These are phyloP conservation scores for Camillea tinctor DNA, from an alignment of 2,329 filamentous ascomycete species.

Conservation along the genomic window DNA sequence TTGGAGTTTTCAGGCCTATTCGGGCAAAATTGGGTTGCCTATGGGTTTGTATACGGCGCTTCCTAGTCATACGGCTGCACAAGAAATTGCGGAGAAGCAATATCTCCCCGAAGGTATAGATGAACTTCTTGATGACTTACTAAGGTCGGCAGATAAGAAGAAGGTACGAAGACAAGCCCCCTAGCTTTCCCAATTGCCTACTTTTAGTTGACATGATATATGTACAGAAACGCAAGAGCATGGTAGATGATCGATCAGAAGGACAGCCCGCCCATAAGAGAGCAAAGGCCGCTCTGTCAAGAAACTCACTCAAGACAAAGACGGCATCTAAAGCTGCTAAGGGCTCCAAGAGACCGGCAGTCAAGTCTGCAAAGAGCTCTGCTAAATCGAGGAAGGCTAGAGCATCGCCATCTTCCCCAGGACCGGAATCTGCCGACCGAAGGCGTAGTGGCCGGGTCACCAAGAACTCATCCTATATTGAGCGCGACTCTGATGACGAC, in stretches of 20 bases:
- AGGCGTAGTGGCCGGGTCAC: conserved; percentile 55
- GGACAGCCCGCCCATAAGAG: conserved; percentile 45
- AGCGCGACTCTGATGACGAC: conserved; percentile 58
- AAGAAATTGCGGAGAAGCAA: conserved; percentile 82
- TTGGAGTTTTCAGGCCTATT: conserved; percentile 82
- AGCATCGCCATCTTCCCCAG: conserved; percentile 33
- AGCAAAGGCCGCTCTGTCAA: conserved; percentile 32
- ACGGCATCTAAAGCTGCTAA: conserved; percentile 35
- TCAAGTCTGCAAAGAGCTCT: conserved; percentile 25
- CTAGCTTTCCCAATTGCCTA: background rate
- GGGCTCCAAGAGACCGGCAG: conserved; percentile 22
- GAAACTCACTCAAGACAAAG: conserved; percentile 33
- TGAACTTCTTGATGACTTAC: conserved; percentile 69
- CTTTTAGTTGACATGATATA: conserved; percentile 26
- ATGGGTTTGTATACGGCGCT: conserved; percentile 74
- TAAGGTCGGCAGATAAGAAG: conserved; percentile 68
- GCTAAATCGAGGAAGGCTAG: conserved; percentile 29
- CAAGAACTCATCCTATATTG: conserved; percentile 50
- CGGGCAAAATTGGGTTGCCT: conserved; percentile 78
- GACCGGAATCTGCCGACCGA: conserved; percentile 43
- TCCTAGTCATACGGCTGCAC: conserved; percentile 73
- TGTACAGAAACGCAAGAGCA: conserved; percentile 56
- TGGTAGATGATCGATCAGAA: conserved; percentile 47
- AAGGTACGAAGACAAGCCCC: conserved; percentile 48
- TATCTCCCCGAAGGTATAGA: conserved; percentile 77